Base-by-base conservation (phyloP, 352 stramenopile genomes). In the Phytophthora pinifolia region DNA sequence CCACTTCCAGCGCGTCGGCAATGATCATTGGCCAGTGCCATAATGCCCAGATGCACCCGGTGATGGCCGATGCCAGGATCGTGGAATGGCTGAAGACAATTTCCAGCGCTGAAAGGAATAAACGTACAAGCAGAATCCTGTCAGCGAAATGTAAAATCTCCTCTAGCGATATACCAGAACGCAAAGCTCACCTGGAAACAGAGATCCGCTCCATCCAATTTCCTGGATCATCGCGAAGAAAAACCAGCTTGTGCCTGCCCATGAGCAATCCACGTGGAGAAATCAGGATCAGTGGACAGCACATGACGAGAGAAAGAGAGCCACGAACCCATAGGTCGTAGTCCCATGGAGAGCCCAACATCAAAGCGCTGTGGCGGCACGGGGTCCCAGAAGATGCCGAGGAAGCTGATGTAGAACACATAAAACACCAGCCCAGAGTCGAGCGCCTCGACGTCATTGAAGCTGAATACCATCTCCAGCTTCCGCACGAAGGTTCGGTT, bases 1-100 rank as follows among this genome's bases (percentile, higher is more conserved):
- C 68, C 9, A 89, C 65, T 13, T 89, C 76, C 36, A 89, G 45
- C n/a, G 83, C 77, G n/a, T 94, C 85, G 18, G 75, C 85, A 42
- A 94, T 85, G 71, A 94, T 91, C 78, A 94, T 91, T 4, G 85
- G 85, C 85, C 85, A 94, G 58, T 94, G 75, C 83, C 83, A 94
- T 27, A 91, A 35, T 1, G 85, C 85, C 85, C 85, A 94, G 46
- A 94, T 74, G 54, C 88, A 76, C 3, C 85, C 85, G 2, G 85
- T 94, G 45, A 88, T 80, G 34, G 84, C 81, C 6, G 85, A 92
- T n/a, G 85, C 85, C n/a, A 94, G 65, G 35, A 92, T 79, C n/a
- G 79, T 86, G 18, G 82, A 93, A 62, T 94, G 85, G 57, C 81
- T 91, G 39, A 92, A 94, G 30, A 94, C 73, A 35, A 94, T 92